Base-by-base conservation (phyloP, 306 rosid species). In the Malus sieversii region DNA sequence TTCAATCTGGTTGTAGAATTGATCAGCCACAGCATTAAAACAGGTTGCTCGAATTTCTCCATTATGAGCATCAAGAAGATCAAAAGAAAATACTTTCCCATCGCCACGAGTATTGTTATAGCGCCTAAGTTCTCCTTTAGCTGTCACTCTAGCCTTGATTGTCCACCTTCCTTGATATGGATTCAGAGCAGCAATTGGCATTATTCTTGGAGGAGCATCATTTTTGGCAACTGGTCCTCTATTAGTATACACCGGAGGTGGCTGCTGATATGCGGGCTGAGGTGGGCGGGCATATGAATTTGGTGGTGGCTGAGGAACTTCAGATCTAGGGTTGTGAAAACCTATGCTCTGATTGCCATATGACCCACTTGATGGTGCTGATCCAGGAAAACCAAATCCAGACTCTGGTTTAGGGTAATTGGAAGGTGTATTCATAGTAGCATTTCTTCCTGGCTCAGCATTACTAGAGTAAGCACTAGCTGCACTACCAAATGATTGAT, bases 1-100 rank as follows among this genome's bases (percentile, higher is more conserved):
- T 90, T 89, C 99, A 84, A 95, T 80, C 79, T 79, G 79, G 78
- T 78, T 72, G 81, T 86, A 92, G 81, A 87, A 89, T 75, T 89
- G 89, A 75, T 90, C 98, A 70, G 97, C 98, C 80, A 92, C 90
- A 16, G 81, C 42, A 78, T 95, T 92, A 80, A 95, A 92, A 89
- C 99, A 95, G 65, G 96, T 95, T 66, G 80, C 96, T 33, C 93
- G 90, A 52, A 95, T 95, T 86, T 92, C 93, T 72, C 97, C 99
- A 77, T 88, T 85, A 6, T 80, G 82, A 59, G 93, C 83, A 83
- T 92, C 97, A 77, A 92, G 87, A 76, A 95, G 96, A 80, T 95
- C 97, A 84, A 95, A 95, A 77, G 87, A 87, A 81, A 95, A 95
- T 19, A 95, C 97, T 85, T 90, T 95, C 33, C 98, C 98, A 4